phyloP scores from a whole-genome alignment of 176 grass and related monocot genomes.

The Typha latifolia region DNA sequence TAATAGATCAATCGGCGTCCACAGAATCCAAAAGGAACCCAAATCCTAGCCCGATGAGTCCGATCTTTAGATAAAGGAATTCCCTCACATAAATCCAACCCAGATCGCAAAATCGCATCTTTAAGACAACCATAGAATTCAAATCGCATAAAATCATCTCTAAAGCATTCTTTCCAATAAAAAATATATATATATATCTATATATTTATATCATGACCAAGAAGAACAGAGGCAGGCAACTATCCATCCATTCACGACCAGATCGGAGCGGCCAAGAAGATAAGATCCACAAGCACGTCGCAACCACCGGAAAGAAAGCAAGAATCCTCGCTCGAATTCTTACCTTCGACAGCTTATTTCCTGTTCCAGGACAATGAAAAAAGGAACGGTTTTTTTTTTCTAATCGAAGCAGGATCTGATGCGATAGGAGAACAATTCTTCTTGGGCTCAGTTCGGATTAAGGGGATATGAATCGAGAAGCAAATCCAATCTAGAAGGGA shows the following conservation, averaged over 20 bases:
- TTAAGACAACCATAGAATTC: background rate
- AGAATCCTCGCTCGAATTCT: background rate
- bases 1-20: background rate
- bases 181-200: background rate
- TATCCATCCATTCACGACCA: constrained; percentile 7
- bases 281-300: background rate
- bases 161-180: background rate
- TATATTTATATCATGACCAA: background rate
- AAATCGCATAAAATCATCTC: background rate
- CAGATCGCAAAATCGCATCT: constrained; percentile 6
- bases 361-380: background rate
- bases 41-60: background rate
- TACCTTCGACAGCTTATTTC: background rate
- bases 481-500: no score
- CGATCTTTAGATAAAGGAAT: background rate
- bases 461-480: background rate
- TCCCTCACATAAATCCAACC: background rate
- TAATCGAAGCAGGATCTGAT: background rate
- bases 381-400: background rate
- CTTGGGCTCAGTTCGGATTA: background rate
- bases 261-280: constrained; percentile 2
- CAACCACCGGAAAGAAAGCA: background rate
- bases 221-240: background rate
- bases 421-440: background rate
- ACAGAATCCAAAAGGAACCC: background rate